A percentile compares a stretch with the other conserved stretches of the same genome.
Conservation (phyloP, 345 rosid genomes). For the Eucalyptus curtisii region DNA sequence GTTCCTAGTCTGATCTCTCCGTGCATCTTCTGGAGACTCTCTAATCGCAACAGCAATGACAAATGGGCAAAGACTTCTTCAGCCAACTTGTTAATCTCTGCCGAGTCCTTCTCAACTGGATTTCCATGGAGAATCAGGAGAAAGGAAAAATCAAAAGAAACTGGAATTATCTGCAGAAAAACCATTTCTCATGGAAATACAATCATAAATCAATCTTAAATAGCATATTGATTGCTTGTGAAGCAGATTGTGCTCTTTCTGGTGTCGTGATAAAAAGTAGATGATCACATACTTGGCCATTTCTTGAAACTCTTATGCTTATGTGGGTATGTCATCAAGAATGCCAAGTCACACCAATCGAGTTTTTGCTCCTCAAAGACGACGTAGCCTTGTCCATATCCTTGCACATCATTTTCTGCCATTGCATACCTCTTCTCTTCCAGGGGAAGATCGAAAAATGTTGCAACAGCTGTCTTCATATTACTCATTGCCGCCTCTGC, state of each 20-base stretch:
- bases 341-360: constrained; percentile 7
- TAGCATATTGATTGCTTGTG: not conserved
- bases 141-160: not conserved
- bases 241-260: not conserved
- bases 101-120: constrained; percentile 1
- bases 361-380: constrained; percentile 15
- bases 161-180: not conserved
- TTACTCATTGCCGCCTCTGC: not conserved
- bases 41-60: not conserved
- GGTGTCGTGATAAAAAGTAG: not conserved
- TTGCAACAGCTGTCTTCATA: not conserved
- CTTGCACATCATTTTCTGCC: constrained; percentile 2
- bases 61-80: not conserved
- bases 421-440: constrained; percentile 9
- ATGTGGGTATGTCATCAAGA: not conserved
- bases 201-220: not conserved
- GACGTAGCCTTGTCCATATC: constrained; percentile 10
- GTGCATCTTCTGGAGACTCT: not conserved
- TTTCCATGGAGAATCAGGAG: not conserved
- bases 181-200: not conserved
- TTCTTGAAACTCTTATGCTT: not conserved
- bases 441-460: constrained; percentile 8
- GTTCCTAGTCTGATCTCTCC: constrained; percentile 4
- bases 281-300: constrained; percentile 5
- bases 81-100: not conserved